Base-by-base conservation (phyloP, 2,329 filamentous ascomycete genomes). In the Colletotrichum sp. region DNA sequence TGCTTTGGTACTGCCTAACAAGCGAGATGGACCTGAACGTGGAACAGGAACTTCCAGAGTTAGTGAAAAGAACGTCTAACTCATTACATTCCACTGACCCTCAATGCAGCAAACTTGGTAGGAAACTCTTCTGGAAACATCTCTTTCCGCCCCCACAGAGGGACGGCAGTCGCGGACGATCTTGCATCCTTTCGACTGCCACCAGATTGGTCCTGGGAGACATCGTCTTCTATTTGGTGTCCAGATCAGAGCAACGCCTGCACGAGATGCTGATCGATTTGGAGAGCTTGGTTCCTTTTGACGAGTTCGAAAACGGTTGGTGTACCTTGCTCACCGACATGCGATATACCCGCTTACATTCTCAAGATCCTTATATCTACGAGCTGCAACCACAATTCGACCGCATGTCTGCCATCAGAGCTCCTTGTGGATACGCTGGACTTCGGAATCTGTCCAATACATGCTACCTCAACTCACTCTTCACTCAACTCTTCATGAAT, bases 401-500 rank as follows among this genome's bases (percentile, higher is more conserved):
- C 67, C 89, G 93, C 38, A 85, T 84, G 52, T 93, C 91, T 80
- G 90, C 92, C 18, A 90, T 98, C n/a, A 92, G 95, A 77, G 92
- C 95, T 3, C 85, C 91, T 2, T 94, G 94, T 77, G 96, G 95
- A 24, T 98, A 98, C 82, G 92, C 94, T n/a, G 97, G 97, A 2
- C 85, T 99, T n/a, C 91, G 91, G 72, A 99, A 99, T 80, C 90
- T 98, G 18, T 97, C 95, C 12, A 98, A 98, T 82, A 99, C 98
- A 1, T 99, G 97, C 85, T 99, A 99, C 82, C 90, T 99, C 82
- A 99, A 99, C 83, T 99, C 97, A 1, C 88, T 99, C 1, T 90
- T 99, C 76, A 96, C 96, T 0, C 97, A 99, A 82, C 91, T 99
- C 1, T 99, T 96, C 87, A 99, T 98, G 95, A 99, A 99, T 82